Conservation (phyloP, 768 basidiomycete species). For the Obba rivulosa region DNA sequence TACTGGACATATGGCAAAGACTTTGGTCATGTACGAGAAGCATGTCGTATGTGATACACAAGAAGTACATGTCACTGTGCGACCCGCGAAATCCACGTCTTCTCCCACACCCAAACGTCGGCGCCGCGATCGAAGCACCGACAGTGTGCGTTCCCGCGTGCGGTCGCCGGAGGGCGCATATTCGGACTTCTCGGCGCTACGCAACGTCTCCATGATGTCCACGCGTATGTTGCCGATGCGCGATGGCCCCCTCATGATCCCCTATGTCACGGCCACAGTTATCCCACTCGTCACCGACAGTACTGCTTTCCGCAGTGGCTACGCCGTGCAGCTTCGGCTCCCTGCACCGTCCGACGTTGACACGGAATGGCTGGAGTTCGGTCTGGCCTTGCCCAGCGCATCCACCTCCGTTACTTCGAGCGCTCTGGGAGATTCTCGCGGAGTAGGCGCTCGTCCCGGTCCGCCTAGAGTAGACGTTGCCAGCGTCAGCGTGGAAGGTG, state of each 20-base stretch:
- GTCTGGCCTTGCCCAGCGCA: conserved; percentile 43
- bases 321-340: conserved; percentile 55
- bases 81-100: conserved; percentile 29
- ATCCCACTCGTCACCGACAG: conserved; percentile 38
- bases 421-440: conserved; percentile 1
- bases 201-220: conserved; percentile 18
- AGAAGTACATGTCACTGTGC: conserved; percentile 54
- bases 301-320: conserved; percentile 34
- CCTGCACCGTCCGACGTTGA: conserved; percentile 53
- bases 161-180: neutral
- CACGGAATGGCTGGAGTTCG: conserved; percentile 76
- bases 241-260: conserved; percentile 57
- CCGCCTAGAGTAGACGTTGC: conserved; percentile 49
- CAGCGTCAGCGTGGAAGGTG: conserved; percentile 57
- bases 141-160: conserved; percentile 5
- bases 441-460: neutral
- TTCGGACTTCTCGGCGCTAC: conserved; percentile 12
- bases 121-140: conserved; percentile 6
- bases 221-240: conserved; percentile 29
- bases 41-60: conserved; percentile 57
- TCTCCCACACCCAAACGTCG: conserved; percentile 9
- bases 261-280: conserved; percentile 48
- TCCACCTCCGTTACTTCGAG: conserved; percentile 14
- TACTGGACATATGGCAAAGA: conserved; percentile 59
- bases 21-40: conserved; percentile 55